Evolutionary conservation across 306 rosid species (phyloP), one percentile per base, ranked within the genome.

Genomic region (Senna siamea): DNA sequence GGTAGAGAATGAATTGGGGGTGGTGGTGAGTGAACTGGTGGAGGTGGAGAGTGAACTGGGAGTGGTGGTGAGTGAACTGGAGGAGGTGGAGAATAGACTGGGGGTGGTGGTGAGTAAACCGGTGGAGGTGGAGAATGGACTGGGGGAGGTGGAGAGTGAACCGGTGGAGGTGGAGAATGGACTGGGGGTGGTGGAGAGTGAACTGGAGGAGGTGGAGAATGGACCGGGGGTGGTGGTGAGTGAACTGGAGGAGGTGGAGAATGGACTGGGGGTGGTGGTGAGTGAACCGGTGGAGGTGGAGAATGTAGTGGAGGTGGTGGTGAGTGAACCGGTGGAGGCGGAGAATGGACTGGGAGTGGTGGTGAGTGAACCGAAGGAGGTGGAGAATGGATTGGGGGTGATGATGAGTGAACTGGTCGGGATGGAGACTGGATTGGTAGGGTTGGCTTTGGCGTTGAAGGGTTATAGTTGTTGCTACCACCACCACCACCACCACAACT

Each of bases 401-500:
- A 78, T 0, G 87, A 78, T 0, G 82, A 64, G 0, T 82, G 50
- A 0, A 68, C 59, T 0, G 19, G 48, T 41, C 79, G 85, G 0
- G 86, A 84, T 0, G 82, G 81, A 0, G 77, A 76, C 13, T 72
- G 13, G 1, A 53, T 40, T 0, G 56, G 18, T 14, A 19, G 53
- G 1, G 19, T 4, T 13, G 53, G 4, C 0, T 60, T 74, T 20
- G 75, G 75, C 34, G 59, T 44, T 38, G 76, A 51, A 0, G 77
- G 66, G 5, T n/a, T 15, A 70, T 5, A 13, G 35, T 51, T 19
- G 20, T 35, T 52, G 19, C 44, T 17, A 1, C 68, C 30, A 26
- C 8, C 5, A 5, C 5, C 5, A 5, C 5, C 82, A 1, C 69
- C 81, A 9, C 81, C 87, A 52, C 94, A 88, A 0, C 50, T 19